phyloP scores from a whole-genome alignment of 345 rosid genomes.

The Passiflora organensis region DNA sequence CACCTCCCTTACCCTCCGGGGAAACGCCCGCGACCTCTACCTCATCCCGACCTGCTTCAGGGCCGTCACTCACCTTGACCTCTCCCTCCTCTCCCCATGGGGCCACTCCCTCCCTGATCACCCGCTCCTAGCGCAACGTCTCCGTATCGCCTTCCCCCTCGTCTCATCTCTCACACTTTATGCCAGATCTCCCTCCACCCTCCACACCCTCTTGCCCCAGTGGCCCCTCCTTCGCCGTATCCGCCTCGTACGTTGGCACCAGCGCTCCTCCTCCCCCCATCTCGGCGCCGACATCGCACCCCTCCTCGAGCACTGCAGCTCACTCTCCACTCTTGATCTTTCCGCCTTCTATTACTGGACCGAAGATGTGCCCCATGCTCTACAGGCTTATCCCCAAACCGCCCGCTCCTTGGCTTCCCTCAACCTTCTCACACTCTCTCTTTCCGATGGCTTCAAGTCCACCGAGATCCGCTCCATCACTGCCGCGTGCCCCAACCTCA shows the following conservation, averaged over 20 bases:
- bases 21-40: conserved; percentile 67
- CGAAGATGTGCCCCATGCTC: conserved; percentile 80
- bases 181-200: conserved; percentile 33
- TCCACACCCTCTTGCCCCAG: conserved; percentile 57
- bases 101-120: conserved; percentile 51
- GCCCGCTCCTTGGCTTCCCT: conserved; percentile 42
- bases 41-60: conserved; percentile 58
- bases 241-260: conserved; percentile 89
- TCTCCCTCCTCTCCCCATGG: conserved; percentile 83
- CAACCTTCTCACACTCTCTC: conserved; percentile 62
- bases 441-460: conserved; percentile 70
- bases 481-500: conserved; percentile 54
- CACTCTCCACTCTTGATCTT: conserved; percentile 47
- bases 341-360: conserved; percentile 86
- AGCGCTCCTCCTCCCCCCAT: conserved; percentile 38
- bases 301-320: conserved; percentile 45
- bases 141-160: conserved; percentile 37
- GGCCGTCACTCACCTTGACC: conserved; percentile 60
- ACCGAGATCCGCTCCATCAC: conserved; percentile 57
- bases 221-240: conserved; percentile 52
- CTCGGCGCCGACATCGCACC: conserved; percentile 53
- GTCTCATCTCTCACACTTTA: conserved; percentile 41
- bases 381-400: conserved; percentile 38
- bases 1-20: conserved; percentile 73
- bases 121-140: conserved; percentile 1